Evolutionary conservation across 768 basidiomycete species (phyloP).

Genomic region (Lactifluus volemus): DNA sequence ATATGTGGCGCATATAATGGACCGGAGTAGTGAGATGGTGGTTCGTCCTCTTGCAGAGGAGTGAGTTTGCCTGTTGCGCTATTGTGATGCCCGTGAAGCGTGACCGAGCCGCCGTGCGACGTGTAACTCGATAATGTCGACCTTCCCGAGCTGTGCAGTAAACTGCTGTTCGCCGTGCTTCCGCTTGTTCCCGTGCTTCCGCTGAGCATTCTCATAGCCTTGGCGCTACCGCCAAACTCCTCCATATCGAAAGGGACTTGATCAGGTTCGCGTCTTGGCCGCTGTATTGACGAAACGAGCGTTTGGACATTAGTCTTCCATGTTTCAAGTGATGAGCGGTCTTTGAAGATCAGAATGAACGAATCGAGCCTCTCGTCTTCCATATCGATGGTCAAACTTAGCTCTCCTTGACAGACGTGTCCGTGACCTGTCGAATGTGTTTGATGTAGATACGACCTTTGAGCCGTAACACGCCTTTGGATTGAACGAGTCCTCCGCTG

Average conservation of each 20-base stretch:
- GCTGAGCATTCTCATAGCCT: slow-evolving; percentile 73
- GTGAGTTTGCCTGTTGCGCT: slow-evolving; percentile 16
- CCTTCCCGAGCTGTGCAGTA: slow-evolving; percentile 51
- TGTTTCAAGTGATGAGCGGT: slow-evolving; percentile 77
- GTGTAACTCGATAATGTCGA: slow-evolving; percentile 71
- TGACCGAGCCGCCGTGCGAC: slow-evolving; percentile 30
- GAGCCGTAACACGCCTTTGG: slow-evolving; percentile 71
- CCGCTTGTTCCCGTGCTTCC: slow-evolving; percentile 55
- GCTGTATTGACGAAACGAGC: slow-evolving; percentile 65
- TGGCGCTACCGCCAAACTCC: slow-evolving; percentile 70
- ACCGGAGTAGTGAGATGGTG: slow-evolving; percentile 6
- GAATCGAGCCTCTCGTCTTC: slow-evolving; percentile 89
- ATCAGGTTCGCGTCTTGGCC: slow-evolving; percentile 31
- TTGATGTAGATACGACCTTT: slow-evolving; percentile 95
- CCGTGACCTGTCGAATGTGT: slow-evolving; percentile 85
- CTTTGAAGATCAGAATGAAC: slow-evolving; percentile 94
- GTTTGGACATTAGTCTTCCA: slow-evolving; percentile 82
- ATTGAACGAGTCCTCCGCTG: slow-evolving; percentile 20
- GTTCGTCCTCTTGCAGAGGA: slow-evolving; percentile 20
- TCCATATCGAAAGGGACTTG: slow-evolving; percentile 33
- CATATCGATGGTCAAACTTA: slow-evolving; percentile 96
- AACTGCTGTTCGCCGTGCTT: slow-evolving; percentile 53
- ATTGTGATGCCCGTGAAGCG: slow-evolving; percentile 7
- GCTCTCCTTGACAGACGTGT: slow-evolving; percentile 71
- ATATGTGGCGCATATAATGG: slow-evolving; percentile 41